Evolutionary conservation across 2,329 filamentous ascomycete genomes (phyloP).

Genomic region (Colletotrichum destructivum): DNA sequence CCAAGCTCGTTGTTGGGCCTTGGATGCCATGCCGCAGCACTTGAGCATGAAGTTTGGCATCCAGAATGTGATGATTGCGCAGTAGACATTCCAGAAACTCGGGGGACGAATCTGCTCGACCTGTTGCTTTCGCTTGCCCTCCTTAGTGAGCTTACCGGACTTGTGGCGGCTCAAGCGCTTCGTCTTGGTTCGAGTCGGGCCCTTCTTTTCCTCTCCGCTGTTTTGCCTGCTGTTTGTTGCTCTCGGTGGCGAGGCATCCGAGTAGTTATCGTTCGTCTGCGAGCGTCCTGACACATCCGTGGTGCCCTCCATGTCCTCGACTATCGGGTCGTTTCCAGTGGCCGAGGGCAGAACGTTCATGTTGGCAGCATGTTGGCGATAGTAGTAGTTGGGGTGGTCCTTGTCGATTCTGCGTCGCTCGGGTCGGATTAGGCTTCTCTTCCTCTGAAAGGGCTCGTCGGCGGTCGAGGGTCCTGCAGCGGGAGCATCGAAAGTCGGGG

Average conservation of each 20-base stretch:
- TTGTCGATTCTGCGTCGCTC: conserved; percentile 88
- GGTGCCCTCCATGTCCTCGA: conserved; percentile 82
- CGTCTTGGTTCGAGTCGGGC: conserved; percentile 47
- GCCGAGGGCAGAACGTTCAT: conserved; percentile 93
- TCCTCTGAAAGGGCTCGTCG: conserved; percentile 69
- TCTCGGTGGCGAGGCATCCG: conserved; percentile 57
- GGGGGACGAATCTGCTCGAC: conserved; percentile 82
- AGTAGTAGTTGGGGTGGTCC: conserved; percentile 95
- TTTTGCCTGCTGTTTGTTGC: conserved; percentile 50
- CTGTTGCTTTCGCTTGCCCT: conserved; percentile 67
- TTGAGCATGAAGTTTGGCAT: conserved; percentile 86
- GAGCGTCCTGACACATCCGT: conserved; percentile 66
- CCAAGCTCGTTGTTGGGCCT: conserved; percentile 93
- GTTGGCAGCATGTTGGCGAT: conserved; percentile 92
- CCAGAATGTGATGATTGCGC: conserved; percentile 95
- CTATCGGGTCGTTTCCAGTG: conserved; percentile 90
- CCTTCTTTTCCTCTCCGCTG: conserved; percentile 57
- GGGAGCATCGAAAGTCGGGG: conserved; percentile 60
- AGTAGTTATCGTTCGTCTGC: conserved; percentile 60
- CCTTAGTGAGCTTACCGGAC: conserved; percentile 77
- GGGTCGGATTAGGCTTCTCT: conserved; percentile 90
- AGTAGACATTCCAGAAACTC: conserved; percentile 96
- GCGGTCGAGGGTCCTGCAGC: conserved; percentile 30
- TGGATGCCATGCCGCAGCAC: conserved; percentile 88
- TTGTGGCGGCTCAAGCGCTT: conserved; percentile 60